Percentiles rank a stretch among this genome's conserved stretches.
These are phyloP conservation scores for Brettanomyces anomalus DNA, from an alignment of 805 yeast genomes.

Conservation along the genomic window DNA sequence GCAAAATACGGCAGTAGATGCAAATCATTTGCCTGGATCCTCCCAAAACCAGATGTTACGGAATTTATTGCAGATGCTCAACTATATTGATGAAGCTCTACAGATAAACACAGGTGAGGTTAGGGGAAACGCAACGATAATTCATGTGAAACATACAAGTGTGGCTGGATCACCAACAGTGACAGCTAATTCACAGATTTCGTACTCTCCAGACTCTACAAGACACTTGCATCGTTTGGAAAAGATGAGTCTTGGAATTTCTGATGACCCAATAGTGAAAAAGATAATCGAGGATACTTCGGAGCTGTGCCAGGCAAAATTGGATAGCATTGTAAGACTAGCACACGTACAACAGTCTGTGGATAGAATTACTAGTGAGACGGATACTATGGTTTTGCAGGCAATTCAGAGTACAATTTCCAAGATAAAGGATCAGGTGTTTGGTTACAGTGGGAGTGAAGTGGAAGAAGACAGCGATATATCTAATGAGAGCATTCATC, in stretches of 20 bases:
- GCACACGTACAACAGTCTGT: conserved; percentile 69
- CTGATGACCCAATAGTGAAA: conserved; percentile 58
- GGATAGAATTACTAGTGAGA: conserved; percentile 69
- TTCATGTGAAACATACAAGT: no score
- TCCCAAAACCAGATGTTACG: no score
- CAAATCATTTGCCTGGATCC: no score
- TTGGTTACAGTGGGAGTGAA: conserved; percentile 12
- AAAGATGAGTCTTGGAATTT: conserved; percentile 32
- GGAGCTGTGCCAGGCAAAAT: conserved; percentile 48
- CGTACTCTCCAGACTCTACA: conserved; percentile 52
- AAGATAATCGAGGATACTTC: conserved; percentile 62
- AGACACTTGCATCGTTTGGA: conserved; percentile 40
- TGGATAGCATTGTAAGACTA: conserved; percentile 60
- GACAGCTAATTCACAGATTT: conserved; percentile 17
- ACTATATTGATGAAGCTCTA: conserved; percentile 68
- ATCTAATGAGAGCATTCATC: background rate
- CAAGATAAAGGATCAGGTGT: conserved; percentile 34
- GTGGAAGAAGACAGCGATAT: conserved; percentile 5
- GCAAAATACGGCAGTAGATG: no score
- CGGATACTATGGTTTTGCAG: conserved; percentile 56
- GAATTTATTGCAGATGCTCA: conserved; percentile 43
- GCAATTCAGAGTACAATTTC: conserved; percentile 56
- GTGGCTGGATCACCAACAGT: conserved; percentile 10
- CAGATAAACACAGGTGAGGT: conserved; percentile 66
- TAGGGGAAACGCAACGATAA: conserved; percentile 14